Percentiles rank a stretch among this genome's conserved stretches.
phyloP scores from a whole-genome alignment of 331 rosid genomes.

The Phaseolus coccineus region DNA sequence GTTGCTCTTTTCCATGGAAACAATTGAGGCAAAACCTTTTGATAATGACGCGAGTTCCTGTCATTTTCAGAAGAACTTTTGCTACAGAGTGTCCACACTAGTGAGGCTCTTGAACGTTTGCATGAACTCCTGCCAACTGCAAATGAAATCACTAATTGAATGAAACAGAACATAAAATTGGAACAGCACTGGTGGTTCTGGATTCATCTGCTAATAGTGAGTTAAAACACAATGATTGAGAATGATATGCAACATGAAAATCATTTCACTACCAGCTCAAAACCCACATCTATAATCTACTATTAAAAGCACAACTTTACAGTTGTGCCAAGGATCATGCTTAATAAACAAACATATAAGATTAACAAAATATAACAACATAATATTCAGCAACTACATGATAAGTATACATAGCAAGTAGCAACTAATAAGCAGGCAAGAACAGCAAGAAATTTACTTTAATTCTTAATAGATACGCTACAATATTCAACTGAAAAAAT shows the following conservation, averaged over 20 bases:
- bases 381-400: constrained; percentile 11
- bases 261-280: constrained; percentile 28
- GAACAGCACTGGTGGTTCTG: constrained; percentile 28
- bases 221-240: constrained; percentile 30
- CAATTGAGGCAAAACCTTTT: constrained; percentile 69
- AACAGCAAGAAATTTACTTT: constrained; percentile 19
- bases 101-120: constrained; percentile 68
- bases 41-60: constrained; percentile 51
- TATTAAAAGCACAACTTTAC: not conserved
- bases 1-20: constrained; percentile 92
- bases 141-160: constrained; percentile 43
- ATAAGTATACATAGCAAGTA: constrained; percentile 24
- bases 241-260: constrained; percentile 31
- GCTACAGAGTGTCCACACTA: constrained; percentile 86
- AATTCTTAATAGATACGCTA: constrained; percentile 31
- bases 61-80: constrained; percentile 53
- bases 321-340: too few species aligned
- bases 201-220: constrained; percentile 31
- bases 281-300: not conserved
- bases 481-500: constrained; percentile 28
- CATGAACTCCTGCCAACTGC: constrained; percentile 61
- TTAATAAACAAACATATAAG: not conserved
- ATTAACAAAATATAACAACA: not conserved
- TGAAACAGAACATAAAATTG: constrained; percentile 40
- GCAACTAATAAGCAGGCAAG: constrained; percentile 14